These are phyloP conservation scores for Diaporthe sp. DNA, from an alignment of 2,329 filamentous ascomycete genomes.

Conservation along the genomic window DNA sequence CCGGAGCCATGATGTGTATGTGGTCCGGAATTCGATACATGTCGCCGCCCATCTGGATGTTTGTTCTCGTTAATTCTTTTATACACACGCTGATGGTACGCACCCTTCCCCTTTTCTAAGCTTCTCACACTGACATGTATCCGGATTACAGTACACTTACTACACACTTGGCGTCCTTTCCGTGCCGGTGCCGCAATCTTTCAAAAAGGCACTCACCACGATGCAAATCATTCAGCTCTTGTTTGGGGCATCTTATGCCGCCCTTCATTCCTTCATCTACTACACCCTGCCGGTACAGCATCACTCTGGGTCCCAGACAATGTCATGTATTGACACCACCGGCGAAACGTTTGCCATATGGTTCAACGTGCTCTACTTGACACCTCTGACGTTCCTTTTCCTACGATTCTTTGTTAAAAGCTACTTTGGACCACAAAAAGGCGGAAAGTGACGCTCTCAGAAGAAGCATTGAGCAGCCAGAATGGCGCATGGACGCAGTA, in stretches of 20 bases:
- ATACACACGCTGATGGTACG: conserved; percentile 95
- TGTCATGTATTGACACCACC: conserved; percentile 79
- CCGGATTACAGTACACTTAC: conserved; percentile 82
- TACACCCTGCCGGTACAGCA: conserved; percentile 73
- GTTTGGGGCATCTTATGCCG: conserved; percentile 81
- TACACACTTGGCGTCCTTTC: conserved; percentile 87
- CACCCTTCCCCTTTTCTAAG: not conserved
- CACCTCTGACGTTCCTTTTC: conserved; percentile 86
- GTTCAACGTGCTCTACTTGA: conserved; percentile 87
- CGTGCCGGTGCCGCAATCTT: conserved; percentile 76
- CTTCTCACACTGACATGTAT: not conserved
- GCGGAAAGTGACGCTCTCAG: not conserved
- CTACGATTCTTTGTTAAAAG: conserved; percentile 88
- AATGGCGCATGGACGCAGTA: too few relatives aligned
- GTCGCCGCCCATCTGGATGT: conserved; percentile 97
- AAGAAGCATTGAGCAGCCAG: too few relatives aligned
- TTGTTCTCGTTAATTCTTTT: conserved; percentile 90
- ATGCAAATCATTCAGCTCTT: conserved; percentile 94
- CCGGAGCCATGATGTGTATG: conserved; percentile 99
- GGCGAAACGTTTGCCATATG: conserved; percentile 89
- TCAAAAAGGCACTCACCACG: conserved; percentile 88
- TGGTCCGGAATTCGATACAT: conserved; percentile 98
- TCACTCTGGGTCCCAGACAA: conserved; percentile 1
- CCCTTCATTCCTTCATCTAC: conserved; percentile 83
- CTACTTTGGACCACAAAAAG: conserved; percentile 56